Conservation (phyloP, 225 moss, liverwort and hornwort genomes). For the Pseudisothecium myosuroides region DNA sequence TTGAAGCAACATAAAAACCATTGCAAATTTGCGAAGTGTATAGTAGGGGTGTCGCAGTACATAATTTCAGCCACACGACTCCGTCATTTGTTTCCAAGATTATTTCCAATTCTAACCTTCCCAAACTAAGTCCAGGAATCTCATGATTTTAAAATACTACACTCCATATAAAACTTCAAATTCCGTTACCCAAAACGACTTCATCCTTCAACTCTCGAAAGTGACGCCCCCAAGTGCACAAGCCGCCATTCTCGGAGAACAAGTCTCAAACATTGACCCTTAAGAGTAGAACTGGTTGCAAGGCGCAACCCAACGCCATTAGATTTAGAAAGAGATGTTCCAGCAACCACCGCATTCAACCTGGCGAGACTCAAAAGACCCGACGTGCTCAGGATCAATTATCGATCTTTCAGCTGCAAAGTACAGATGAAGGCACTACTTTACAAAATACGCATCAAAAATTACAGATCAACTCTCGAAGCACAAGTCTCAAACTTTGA, state of each 20-base stretch:
- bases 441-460: too few species aligned
- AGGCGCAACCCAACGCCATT: background rate
- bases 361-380: background rate
- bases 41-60: background rate
- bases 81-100: background rate
- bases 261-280: background rate
- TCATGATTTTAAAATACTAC: background rate
- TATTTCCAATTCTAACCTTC: background rate
- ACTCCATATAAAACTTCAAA: background rate
- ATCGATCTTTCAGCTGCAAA: too few species aligned
- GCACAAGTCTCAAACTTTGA: background rate
- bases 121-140: background rate
- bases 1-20: background rate
- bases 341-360: background rate
- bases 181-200: background rate
- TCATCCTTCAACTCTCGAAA: background rate
- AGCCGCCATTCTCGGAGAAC: background rate
- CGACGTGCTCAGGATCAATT: background rate
- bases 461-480: too few species aligned
- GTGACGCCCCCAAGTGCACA: background rate
- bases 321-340: background rate
- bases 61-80: background rate
- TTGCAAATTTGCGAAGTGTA: background rate
- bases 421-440: too few species aligned
- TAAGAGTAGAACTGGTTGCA: background rate